Evolutionary conservation across 1,284 basidiomycete species (phyloP), one percentile per base, ranked within the genome.

Genomic region (Leccinum huronense): DNA sequence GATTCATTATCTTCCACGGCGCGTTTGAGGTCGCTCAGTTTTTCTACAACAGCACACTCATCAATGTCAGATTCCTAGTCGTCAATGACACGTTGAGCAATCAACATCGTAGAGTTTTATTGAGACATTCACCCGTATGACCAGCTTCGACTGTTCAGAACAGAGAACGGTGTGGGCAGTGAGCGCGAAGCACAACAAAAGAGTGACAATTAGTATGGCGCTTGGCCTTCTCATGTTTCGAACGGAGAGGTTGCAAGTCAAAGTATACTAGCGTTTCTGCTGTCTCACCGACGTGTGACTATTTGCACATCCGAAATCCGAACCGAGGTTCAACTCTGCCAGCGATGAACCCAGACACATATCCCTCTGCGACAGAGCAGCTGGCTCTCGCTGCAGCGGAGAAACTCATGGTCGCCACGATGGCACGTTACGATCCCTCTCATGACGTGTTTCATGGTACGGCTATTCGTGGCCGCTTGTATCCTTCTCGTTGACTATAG

Each of bases 401-500:
- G 72, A 80, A 80, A 62, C 80, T 93, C 55, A 94, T 94, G 86
- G 75, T 83, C 59, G 80, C 86, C 51, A 87, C 86, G 1, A 95
- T 95, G 93, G 83, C 86, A 3, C 80, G 85, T 68, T 95, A 95
- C 74, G 95, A 97, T 74, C 90, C 94, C 1, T 94, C 92, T 16
- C 95, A 97, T 75, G 95, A 97, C 77, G 88, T 84, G 69, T 89
- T 88, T 67, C 95, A 97, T 72, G 93, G 93, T 91, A 66, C 71
- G 85, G 13, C 16, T 56, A 27, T 11, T n/a, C 27, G 51, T 63
- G 42, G 10, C 36, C 38, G 5, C 16, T 54, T 38, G 4, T 3
- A 19, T 45, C 23, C 51, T 33, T 61, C 31, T 40, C 27, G 33
- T 58, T 70, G 60, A 65, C 60, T 19, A 14, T 38, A 11, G 11